These are phyloP conservation scores for Taiozyma sp. DNA, from an alignment of 1,139 yeast species.

Conservation along the genomic window DNA sequence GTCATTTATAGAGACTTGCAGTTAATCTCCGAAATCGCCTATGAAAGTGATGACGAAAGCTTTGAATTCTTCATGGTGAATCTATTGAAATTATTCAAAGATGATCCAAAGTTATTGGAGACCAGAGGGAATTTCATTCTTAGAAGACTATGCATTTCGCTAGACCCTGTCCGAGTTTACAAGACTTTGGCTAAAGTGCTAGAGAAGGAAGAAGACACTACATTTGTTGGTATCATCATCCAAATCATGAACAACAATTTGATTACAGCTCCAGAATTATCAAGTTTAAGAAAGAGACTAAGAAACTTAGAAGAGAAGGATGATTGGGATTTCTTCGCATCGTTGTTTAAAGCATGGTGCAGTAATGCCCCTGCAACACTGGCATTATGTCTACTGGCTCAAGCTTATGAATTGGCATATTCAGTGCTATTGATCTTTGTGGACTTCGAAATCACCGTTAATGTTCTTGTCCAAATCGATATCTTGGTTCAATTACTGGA, in stretches of 20 bases:
- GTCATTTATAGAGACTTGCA: constrained; percentile 78
- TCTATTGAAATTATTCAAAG: constrained; percentile 63
- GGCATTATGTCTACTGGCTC: constrained; percentile 80
- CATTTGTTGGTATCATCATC: constrained; percentile 76
- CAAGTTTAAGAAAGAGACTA: constrained; percentile 63
- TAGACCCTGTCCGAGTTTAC: constrained; percentile 81
- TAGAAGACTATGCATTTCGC: constrained; percentile 75
- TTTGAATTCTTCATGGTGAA: constrained; percentile 75
- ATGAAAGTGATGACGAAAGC: constrained; percentile 72
- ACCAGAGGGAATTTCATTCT: constrained; percentile 81
- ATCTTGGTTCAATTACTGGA: constrained; percentile 75
- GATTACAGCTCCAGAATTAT: constrained; percentile 83
- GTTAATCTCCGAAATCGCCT: constrained; percentile 73
- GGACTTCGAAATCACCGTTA: constrained; percentile 70
- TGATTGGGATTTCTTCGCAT: constrained; percentile 70
- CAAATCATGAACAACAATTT: constrained; percentile 85
- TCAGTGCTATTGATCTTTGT: constrained; percentile 70
- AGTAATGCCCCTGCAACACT: constrained; percentile 87
- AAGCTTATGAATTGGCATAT: constrained; percentile 86
- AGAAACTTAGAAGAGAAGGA: constrained; percentile 43
- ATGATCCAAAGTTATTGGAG: constrained; percentile 58
- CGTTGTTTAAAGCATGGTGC: constrained; percentile 88
- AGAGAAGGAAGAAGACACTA: constrained; percentile 55
- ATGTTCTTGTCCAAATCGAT: constrained; percentile 72
- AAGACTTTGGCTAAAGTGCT: constrained; percentile 77